A percentile compares a stretch with the other conserved stretches of the same genome.
These are phyloP conservation scores for Mycena galericulata DNA, from an alignment of 768 basidiomycete species.

Conservation along the genomic window DNA sequence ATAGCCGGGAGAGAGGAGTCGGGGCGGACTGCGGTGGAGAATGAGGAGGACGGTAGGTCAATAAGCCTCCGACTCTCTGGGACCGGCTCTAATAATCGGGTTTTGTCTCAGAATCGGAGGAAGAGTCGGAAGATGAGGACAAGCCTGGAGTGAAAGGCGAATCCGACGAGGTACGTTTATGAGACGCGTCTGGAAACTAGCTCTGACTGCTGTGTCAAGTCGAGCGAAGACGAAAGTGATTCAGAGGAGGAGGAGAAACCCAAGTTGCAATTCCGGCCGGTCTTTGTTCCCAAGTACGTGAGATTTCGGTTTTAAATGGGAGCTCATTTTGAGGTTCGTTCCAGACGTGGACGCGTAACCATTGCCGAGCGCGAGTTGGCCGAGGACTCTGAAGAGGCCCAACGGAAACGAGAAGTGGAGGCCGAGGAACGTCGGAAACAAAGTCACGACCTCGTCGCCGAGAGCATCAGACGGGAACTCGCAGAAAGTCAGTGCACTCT, in stretches of 20 bases:
- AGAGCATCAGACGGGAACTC: slow-evolving; percentile 91
- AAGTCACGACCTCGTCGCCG: slow-evolving; percentile 92
- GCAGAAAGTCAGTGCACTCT: slow-evolving; percentile 79
- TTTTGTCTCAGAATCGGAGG: slow-evolving; percentile 38
- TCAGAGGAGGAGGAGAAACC: slow-evolving; percentile 82
- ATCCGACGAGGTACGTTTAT: slow-evolving; percentile 37
- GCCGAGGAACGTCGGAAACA: slow-evolving; percentile 88
- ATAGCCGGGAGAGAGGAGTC: slow-evolving; percentile 85
- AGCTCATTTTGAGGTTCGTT: slow-evolving; percentile 23
- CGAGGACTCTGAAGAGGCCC: slow-evolving; percentile 81
- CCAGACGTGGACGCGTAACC: slow-evolving; percentile 81
- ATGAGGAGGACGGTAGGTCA: slow-evolving; percentile 55
- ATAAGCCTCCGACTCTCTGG: slow-evolving; percentile 21
- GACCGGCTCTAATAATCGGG: slow-evolving; percentile 6
- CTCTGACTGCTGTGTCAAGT: slow-evolving; percentile 56
- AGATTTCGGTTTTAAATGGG: not conserved
- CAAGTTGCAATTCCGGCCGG: slow-evolving; percentile 87
- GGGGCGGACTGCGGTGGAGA: slow-evolving; percentile 76
- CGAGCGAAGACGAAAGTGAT: slow-evolving; percentile 88
- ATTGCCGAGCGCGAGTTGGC: slow-evolving; percentile 77
- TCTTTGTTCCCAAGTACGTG: slow-evolving; percentile 93
- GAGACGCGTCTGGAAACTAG: slow-evolving; percentile 11
- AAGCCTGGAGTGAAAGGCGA: slow-evolving; percentile 48
- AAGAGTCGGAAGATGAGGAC: slow-evolving; percentile 65
- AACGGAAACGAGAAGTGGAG: slow-evolving; percentile 77